These are phyloP conservation scores for Pseudopithomyces chartarum DNA, from an alignment of 2,329 filamentous ascomycete genomes.

Conservation along the genomic window DNA sequence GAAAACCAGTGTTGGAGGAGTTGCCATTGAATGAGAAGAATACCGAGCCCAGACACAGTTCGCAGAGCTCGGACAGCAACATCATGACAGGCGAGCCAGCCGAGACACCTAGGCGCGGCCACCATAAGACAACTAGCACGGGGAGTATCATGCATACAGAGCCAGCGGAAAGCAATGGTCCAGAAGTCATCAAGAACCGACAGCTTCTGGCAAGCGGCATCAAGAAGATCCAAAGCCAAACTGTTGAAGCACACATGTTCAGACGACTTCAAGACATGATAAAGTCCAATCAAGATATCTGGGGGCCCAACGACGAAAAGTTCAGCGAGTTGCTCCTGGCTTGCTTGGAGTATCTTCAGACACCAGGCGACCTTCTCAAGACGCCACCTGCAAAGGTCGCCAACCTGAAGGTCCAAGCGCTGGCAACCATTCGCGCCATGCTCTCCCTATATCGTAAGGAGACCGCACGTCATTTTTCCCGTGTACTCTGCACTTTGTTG, in stretches of 20 bases:
- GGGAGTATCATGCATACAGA: conserved; percentile 42
- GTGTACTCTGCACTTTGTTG: conserved; percentile 70
- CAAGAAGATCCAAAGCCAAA: conserved; percentile 70
- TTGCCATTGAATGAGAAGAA: conserved; percentile 56
- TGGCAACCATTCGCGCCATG: conserved; percentile 75
- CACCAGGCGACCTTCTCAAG: conserved; percentile 52
- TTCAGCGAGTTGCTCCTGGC: conserved; percentile 71
- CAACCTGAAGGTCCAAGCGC: conserved; percentile 74
- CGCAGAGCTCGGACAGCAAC: conserved; percentile 29
- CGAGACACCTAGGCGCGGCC: conserved; percentile 34
- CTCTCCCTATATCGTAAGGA: conserved; percentile 69
- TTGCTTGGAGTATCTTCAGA: conserved; percentile 74
- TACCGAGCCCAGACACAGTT: conserved; percentile 39
- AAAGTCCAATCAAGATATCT: conserved; percentile 65
- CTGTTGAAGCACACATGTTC: conserved; percentile 81
- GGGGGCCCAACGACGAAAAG: conserved; percentile 70
- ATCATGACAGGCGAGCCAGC: conserved; percentile 32
- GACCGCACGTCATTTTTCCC: conserved; percentile 70
- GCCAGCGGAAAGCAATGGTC: conserved; percentile 35
- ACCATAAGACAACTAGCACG: conserved; percentile 46
- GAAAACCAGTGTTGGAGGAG: conserved; percentile 56
- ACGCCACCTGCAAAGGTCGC: conserved; percentile 67
- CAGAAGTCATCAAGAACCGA: conserved; percentile 51
- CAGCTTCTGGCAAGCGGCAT: conserved; percentile 76
- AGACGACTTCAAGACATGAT: conserved; percentile 77